These are phyloP conservation scores for Candida verbasci DNA, from an alignment of 805 yeast species.

Conservation along the genomic window DNA sequence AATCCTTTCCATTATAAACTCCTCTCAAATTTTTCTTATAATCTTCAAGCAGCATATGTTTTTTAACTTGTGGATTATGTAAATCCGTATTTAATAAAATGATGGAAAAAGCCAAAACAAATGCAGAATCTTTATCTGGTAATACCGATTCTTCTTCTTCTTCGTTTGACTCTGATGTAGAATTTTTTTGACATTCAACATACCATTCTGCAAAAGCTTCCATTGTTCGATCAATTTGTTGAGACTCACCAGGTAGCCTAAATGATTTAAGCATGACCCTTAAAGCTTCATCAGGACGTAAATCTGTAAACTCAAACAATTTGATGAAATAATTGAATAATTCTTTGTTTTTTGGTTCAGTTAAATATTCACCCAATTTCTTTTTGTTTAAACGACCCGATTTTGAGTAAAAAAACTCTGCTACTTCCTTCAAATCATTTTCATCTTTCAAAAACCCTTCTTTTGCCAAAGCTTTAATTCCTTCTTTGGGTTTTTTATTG, in stretches of 20 bases:
- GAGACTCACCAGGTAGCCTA: slow-evolving; percentile 96
- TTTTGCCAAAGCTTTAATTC: slow-evolving; percentile 60
- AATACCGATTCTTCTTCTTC: slow-evolving; percentile 45
- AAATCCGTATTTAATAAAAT: slow-evolving; percentile 92
- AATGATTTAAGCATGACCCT: slow-evolving; percentile 77
- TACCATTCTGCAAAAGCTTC: slow-evolving; percentile 83
- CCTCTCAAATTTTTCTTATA: slow-evolving; percentile 79
- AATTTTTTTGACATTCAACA: slow-evolving; percentile 51
- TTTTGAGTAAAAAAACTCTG: slow-evolving; percentile 69
- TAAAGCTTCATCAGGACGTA: slow-evolving; percentile 91
- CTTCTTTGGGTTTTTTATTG: slow-evolving; percentile 75
- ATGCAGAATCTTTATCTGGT: slow-evolving; percentile 83
- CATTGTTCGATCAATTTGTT: slow-evolving; percentile 88
- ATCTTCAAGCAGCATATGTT: slow-evolving; percentile 84
- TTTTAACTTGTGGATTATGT: slow-evolving; percentile 88
- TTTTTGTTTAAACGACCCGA: slow-evolving; percentile 85
- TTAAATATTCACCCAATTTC: slow-evolving; percentile 78
- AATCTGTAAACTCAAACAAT: slow-evolving; percentile 67
- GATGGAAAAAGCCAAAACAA: slow-evolving; percentile 83
- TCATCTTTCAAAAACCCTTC: slow-evolving; percentile 54
- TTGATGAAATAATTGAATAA: slow-evolving; percentile 62
- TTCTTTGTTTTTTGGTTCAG: slow-evolving; percentile 64
- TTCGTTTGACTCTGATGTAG: slow-evolving; percentile 6
- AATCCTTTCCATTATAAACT: slow-evolving; percentile 69
- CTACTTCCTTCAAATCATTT: slow-evolving; percentile 57